A percentile compares a stretch with the other conserved stretches of the same genome.
phyloP scores from a whole-genome alignment of 331 rosid genomes.

The Rosa hybrid region DNA sequence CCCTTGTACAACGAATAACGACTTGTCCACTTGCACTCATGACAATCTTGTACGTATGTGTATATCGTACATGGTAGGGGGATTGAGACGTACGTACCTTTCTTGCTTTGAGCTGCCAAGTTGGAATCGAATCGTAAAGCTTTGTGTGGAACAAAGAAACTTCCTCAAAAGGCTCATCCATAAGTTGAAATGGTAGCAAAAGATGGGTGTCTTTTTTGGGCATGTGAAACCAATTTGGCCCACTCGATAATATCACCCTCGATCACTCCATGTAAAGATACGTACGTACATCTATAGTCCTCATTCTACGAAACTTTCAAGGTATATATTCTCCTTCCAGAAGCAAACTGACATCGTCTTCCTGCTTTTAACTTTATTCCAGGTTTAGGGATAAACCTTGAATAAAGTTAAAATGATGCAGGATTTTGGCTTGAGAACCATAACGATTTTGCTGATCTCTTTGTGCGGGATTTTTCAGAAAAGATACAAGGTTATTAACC shows the following conservation, averaged over 20 bases:
- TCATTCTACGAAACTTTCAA: conserved; percentile 33
- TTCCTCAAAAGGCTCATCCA: conserved; percentile 38
- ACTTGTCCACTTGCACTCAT: neutral
- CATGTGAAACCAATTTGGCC: conserved; percentile 23
- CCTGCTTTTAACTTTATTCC: conserved; percentile 22
- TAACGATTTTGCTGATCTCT: too few relatives aligned
- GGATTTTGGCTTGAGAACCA: too few relatives aligned
- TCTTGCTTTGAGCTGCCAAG: conserved; percentile 12
- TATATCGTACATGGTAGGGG: neutral
- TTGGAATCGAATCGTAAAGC: conserved; percentile 17
- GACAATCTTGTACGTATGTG: neutral
- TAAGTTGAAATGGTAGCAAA: neutral
- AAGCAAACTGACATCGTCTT: conserved; percentile 16
- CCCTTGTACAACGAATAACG: neutral
- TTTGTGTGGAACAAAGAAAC: conserved; percentile 18
- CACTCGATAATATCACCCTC: conserved; percentile 13
- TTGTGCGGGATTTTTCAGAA: too few relatives aligned
- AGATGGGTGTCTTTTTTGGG: conserved; percentile 18
- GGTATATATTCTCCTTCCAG: conserved; percentile 20
- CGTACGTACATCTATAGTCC: conserved; percentile 4
- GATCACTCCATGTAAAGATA: neutral
- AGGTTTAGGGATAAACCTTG: neutral
- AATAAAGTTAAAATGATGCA: too few relatives aligned
- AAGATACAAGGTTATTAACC: too few relatives aligned
- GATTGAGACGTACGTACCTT: conserved; percentile 14